Evolutionary conservation across 2,329 filamentous ascomycete genomes (phyloP), one percentile per base, ranked within the genome.

Genomic region (Penicillium sp.): DNA sequence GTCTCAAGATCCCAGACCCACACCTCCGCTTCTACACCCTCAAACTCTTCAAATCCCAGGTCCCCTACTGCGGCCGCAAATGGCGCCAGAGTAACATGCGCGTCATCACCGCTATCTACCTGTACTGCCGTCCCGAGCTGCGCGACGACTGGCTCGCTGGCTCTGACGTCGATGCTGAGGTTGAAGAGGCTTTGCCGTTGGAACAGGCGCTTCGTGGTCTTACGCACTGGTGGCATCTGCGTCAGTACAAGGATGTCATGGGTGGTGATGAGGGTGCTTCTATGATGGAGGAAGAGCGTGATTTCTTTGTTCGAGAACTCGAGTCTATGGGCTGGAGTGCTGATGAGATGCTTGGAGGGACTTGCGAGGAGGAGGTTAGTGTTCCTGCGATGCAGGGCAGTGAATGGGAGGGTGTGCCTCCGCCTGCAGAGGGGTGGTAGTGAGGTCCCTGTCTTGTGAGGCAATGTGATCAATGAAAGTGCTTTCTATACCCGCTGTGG

Each of bases 81-180:
- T 98, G 93, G 93, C 84, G 93, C 13, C 93, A 97, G 72, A 84
- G 83, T 60, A 97, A 98, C 69, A 98, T 98, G 93, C 87, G 91
- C 48, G 90, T 97, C 63, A 98, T 98, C 64, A 98, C 93, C 0
- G 89, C 90, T 3, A 88, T 98, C 1, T 98, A 96, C 69, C 76
- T 98, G 43, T 88, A 95, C 71, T 95, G 91, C 64, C 80, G 89
- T 7, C 91, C 91, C 0, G 91, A 97, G 67, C 77, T 98, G 40
- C 80, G 91, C 28, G 93, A 98, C 64, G 93, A 96, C 70, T 97
- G 93, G 91, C 77, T 97, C 1, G 69, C 87, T 0, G 91, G 91
- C 5, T 86, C 85, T 53, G 90, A 96, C 64, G 83, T 97, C 1
- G 93, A 98, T 61, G 87, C 85, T 1, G 91, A 95, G 59, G 89